phyloP scores from a whole-genome alignment of 1,139 yeast species.

The Saccharomycopsis crataegensis region DNA sequence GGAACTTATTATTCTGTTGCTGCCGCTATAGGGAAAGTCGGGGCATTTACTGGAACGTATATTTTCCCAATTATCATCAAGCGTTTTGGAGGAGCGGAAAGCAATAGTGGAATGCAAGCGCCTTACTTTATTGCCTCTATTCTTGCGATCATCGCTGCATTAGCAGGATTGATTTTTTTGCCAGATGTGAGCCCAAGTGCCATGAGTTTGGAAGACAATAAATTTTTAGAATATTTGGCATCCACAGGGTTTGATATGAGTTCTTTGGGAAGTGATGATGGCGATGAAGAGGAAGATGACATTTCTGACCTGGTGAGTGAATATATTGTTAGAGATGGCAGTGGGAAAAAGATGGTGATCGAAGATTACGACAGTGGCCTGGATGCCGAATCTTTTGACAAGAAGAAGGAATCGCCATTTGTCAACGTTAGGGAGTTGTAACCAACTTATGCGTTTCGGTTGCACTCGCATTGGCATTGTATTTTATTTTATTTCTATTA shows the following conservation, averaged over 20 bases:
- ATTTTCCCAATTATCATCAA: constrained; percentile 71
- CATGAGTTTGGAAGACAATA: constrained; percentile 66
- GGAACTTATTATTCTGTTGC: constrained; percentile 89
- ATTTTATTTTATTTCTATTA: too few species aligned
- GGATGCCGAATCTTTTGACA: not conserved
- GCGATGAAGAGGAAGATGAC: not conserved
- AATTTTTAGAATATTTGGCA: constrained; percentile 56
- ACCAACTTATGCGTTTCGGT: not conserved
- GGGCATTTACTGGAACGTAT: constrained; percentile 87
- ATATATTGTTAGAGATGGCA: constrained; percentile 1
- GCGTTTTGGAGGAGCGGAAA: constrained; percentile 36
- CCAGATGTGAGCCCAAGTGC: constrained; percentile 84
- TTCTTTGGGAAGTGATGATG: constrained; percentile 24
- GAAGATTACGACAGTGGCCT: constrained; percentile 2
- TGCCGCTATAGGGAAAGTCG: constrained; percentile 85
- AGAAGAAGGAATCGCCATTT: not conserved
- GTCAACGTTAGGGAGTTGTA: not conserved
- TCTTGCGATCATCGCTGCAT: constrained; percentile 64
- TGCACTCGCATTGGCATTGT: too few species aligned
- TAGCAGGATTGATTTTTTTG: constrained; percentile 59
- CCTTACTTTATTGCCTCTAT: constrained; percentile 82
- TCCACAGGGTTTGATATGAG: constrained; percentile 51
- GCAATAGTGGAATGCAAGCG: constrained; percentile 51
- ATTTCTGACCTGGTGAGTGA: constrained; percentile 1
- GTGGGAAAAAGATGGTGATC: constrained; percentile 1